Evolutionary conservation across 352 stramenopile species (phyloP).

Genomic region (Pythium oligandrum): DNA sequence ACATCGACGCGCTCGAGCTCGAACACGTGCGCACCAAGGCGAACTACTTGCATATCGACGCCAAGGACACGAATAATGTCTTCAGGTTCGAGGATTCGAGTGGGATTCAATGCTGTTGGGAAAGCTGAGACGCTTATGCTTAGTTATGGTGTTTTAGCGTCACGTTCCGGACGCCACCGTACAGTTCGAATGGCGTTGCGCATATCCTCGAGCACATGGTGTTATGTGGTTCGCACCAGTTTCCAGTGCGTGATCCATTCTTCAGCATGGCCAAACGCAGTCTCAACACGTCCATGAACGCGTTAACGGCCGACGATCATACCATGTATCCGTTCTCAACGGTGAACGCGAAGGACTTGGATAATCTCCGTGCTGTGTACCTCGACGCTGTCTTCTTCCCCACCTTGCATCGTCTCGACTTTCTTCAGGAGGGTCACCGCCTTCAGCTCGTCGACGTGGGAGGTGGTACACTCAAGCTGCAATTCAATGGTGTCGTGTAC

Average conservation of each 20-base stretch:
- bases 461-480: conserved; percentile 31
- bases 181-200: conserved; percentile 95
- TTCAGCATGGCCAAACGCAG: conserved; percentile 98
- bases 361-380: conserved; percentile 97
- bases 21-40: conserved; percentile 67
- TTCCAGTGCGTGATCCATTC: conserved; percentile 98
- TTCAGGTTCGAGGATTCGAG: conserved; percentile 35
- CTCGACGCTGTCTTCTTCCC: conserved; percentile 97
- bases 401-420: conserved; percentile 72
- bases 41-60: conserved; percentile 77
- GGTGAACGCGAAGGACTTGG: conserved; percentile 96
- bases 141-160: conserved; percentile 46
- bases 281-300: conserved; percentile 99
- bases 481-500: conserved; percentile 96
- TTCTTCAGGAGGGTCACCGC: conserved; percentile 78
- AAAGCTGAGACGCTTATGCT: conserved; percentile 21
- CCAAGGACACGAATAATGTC: conserved; percentile 83
- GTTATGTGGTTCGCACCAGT: conserved; percentile 94
- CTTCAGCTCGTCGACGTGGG: conserved; percentile 43
- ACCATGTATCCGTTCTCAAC: conserved; percentile 99
- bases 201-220: conserved; percentile 98
- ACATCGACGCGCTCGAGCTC: conserved; percentile 73
- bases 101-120: background rate
- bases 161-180: conserved; percentile 96
- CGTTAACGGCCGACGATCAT: conserved; percentile 97